Evolutionary conservation across 1,284 basidiomycete species (phyloP), one percentile per base, ranked within the genome.

Genomic region (Anthracocystis walkeri): DNA sequence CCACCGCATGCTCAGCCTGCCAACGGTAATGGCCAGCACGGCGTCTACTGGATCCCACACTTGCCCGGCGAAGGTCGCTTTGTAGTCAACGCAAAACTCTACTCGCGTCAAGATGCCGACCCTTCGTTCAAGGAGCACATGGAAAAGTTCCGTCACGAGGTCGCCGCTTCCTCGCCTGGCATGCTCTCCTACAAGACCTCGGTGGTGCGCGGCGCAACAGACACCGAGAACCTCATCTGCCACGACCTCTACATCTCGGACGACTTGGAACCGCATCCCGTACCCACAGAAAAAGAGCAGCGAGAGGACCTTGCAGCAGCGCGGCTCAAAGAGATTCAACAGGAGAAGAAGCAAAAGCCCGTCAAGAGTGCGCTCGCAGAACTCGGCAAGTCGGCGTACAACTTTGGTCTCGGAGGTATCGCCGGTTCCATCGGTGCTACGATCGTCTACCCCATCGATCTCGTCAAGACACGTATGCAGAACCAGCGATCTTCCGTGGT

Each of bases 391-490:
- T 86, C 86, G n/a, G 80, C 80, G 18, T 99, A 97, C 86, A 94
- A 90, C 85, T 98, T 99, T 84, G 88, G 89, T 50, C 91, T 93
- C 80, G 96, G 95, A 84, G 95, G 95, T 86, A 86, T 97, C 70
- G 95, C 96, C 42, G 96, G 96, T 65, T 93, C 80, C 38, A 90
- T 94, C 75, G 95, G 95, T 77, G 95, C 92, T 57, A 97, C 91
- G 69, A 93, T 94, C 51, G 94, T 96, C 31, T 95, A 96, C 85
- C 94, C 94, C 38, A 96, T 96, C 85, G 94, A 96, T 87, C 89
- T 95, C 86, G 93, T 92, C 91, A 84, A 88, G 92, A 93, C 79
- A 49, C 81, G 94, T 59, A 95, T 99, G 90, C 96, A 99, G 88
- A 99, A 99, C 86, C 96, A 99, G 86, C 74, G 82, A 40, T 82